Conservation (phyloP, 2,329 filamentous ascomycete genomes). For the Diaporthe amygdali region DNA sequence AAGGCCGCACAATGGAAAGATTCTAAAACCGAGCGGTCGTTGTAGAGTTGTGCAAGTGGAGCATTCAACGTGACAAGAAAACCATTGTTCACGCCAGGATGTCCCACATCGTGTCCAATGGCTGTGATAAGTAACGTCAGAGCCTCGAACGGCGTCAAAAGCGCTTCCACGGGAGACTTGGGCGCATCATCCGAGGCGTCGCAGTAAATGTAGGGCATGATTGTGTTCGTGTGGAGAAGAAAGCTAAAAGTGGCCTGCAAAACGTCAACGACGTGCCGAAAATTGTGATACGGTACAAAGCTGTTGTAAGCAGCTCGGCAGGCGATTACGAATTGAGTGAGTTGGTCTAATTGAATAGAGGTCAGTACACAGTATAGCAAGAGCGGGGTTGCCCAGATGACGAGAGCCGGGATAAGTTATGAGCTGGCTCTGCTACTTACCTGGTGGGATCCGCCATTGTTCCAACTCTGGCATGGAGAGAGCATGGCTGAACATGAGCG, state of each 20-base stretch:
- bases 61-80: constrained; percentile 93
- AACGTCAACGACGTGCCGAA: constrained; percentile 95
- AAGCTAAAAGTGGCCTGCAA: constrained; percentile 93
- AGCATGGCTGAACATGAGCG: constrained; percentile 89
- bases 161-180: constrained; percentile 71
- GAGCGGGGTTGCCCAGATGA: not conserved
- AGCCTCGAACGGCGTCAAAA: constrained; percentile 87
- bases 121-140: constrained; percentile 90
- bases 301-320: constrained; percentile 94
- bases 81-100: constrained; percentile 97
- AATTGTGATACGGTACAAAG: constrained; percentile 98
- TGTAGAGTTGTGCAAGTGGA: constrained; percentile 92
- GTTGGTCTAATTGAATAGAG: constrained; percentile 63
- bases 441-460: constrained; percentile 78
- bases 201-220: constrained; percentile 64
- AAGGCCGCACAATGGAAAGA: constrained; percentile 98
- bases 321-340: constrained; percentile 85
- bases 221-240: constrained; percentile 77
- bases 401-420: constrained; percentile 19
- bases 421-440: constrained; percentile 52
- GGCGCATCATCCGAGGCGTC: constrained; percentile 41
- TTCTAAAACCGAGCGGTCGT: constrained; percentile 94
- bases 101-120: constrained; percentile 97
- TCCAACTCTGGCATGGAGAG: constrained; percentile 81
- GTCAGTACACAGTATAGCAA: constrained; percentile 42